A percentile compares a stretch with the other conserved stretches of the same genome.
These are phyloP conservation scores for Starmerella sp. DNA, from an alignment of 805 yeast genomes.

Conservation along the genomic window DNA sequence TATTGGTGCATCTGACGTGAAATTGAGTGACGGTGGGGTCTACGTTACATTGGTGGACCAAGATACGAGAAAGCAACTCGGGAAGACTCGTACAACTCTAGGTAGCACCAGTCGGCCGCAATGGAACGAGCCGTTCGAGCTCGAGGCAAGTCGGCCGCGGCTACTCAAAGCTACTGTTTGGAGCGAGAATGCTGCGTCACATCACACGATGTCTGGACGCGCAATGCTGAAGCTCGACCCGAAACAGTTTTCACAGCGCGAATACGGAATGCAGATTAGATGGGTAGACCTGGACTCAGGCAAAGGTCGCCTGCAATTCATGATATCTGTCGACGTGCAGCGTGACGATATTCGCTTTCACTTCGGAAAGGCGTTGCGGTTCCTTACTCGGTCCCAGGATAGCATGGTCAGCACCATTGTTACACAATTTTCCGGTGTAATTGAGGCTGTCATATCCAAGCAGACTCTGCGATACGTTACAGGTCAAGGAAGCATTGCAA, in stretches of 20 bases:
- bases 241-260: constrained; percentile 37
- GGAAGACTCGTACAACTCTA: constrained; percentile 54
- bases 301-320: constrained; percentile 50
- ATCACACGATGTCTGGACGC: constrained; percentile 58
- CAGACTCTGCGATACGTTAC: constrained; percentile 39
- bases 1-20: constrained; percentile 50
- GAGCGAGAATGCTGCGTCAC: constrained; percentile 42
- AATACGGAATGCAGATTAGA: constrained; percentile 56
- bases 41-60: constrained; percentile 56
- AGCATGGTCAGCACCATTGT: constrained; percentile 60
- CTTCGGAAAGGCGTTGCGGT: constrained; percentile 63
- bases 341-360: constrained; percentile 69
- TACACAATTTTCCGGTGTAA: constrained; percentile 55
- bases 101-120: constrained; percentile 51
- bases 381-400: constrained; percentile 52
- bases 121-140: constrained; percentile 83
- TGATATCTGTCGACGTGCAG: constrained; percentile 69
- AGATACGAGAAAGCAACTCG: constrained; percentile 42
- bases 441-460: constrained; percentile 47
- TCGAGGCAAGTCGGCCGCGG: constrained; percentile 30
- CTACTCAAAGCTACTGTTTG: constrained; percentile 54
- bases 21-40: constrained; percentile 31
- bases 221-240: constrained; percentile 53
- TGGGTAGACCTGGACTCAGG: constrained; percentile 52
- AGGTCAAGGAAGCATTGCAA: constrained; percentile 25